Base-by-base conservation (phyloP, 176 grass and related monocot genomes). In the Aechmea fasciata region DNA sequence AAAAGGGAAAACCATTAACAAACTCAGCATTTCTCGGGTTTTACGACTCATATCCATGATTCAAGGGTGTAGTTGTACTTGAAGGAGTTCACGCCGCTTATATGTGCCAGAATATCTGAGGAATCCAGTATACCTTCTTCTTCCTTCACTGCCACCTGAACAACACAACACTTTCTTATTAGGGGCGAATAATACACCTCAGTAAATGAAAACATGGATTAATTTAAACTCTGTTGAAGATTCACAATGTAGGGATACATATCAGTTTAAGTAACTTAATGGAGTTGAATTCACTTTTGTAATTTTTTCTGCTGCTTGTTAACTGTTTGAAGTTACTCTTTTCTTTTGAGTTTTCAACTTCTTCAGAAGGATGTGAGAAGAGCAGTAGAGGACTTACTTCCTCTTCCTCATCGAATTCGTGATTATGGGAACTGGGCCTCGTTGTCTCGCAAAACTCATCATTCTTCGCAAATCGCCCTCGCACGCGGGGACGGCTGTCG, bases 391-490 rank as follows among this genome's bases (percentile, higher is more conserved):
- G 19, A 75, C 79, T 80, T 84, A 82, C 91, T 73, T 89, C 90
- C n/a, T 67, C 76, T 10, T 93, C 86, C 10, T 88, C 89, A 73
- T 87, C 91, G 24, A 81, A 67, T 28, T 83, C 84, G 53, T 85
- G 70, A 73, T 66, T 74, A 55, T 80, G 81, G 41, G 84, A 69
- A 69, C 41, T 81, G 63, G 77, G 73, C 74, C 77, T 84, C 23
- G 74, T 64, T 77, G 79, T 74, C 77, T 99, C 94, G 73, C 81
- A 81, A 54, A 79, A 78, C 23, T 93, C 87, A 15, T 99, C 89
- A 26, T 90, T 92, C 84, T 90, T 99, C 5, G 94, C 94, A 55
- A 99, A 99, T 77, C 95, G 85, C 76, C 95, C 95, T 0, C 87
- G 87, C 49, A 99, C 87, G 53, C 95, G 87, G 11, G 94, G 95